phyloP scores from a whole-genome alignment of 2,329 filamentous ascomycete genomes.

The Alternaria sp. region DNA sequence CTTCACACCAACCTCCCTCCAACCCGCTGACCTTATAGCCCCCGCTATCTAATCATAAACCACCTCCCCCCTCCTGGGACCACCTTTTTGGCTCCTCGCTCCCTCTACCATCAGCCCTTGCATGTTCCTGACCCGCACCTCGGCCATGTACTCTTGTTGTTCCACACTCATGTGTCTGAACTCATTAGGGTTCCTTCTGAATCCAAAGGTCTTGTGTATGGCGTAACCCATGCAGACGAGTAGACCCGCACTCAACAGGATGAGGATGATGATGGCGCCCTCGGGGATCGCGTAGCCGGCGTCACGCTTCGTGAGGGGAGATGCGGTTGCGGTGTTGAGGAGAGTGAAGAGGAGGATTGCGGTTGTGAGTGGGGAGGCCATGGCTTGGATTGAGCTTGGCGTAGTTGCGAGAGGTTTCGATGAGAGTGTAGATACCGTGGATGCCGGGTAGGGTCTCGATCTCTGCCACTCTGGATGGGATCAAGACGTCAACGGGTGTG shows the following conservation, averaged over 20 bases:
- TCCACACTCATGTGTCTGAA: constrained; percentile 15
- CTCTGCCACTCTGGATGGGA: background rate
- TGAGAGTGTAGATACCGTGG: background rate
- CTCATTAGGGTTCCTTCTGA: constrained; percentile 8
- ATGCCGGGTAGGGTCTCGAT: too few relatives aligned
- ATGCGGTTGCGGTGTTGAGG: background rate
- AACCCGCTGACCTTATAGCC: background rate
- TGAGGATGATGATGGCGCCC: constrained; percentile 25
- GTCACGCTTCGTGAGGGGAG: constrained; percentile 19
- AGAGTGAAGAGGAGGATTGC: background rate
- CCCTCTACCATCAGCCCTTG: constrained; percentile 18
- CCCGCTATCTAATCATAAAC: background rate
- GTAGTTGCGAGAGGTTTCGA: too few relatives aligned
- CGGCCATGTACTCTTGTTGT: constrained; percentile 33
- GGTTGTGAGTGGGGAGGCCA: background rate
- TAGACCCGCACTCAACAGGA: constrained; percentile 23
- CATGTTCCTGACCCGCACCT: constrained; percentile 24
- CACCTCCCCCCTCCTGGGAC: background rate
- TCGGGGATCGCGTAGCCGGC: constrained; percentile 22
- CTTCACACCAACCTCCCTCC: background rate
- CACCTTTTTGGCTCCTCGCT: background rate
- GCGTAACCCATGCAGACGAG: constrained; percentile 27
- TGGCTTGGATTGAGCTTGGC: background rate
- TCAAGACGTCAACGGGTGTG: background rate
- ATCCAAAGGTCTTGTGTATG: constrained; percentile 23